Conservation (phyloP, 768 basidiomycete species). For the Hemileccinum rubropunctum region DNA sequence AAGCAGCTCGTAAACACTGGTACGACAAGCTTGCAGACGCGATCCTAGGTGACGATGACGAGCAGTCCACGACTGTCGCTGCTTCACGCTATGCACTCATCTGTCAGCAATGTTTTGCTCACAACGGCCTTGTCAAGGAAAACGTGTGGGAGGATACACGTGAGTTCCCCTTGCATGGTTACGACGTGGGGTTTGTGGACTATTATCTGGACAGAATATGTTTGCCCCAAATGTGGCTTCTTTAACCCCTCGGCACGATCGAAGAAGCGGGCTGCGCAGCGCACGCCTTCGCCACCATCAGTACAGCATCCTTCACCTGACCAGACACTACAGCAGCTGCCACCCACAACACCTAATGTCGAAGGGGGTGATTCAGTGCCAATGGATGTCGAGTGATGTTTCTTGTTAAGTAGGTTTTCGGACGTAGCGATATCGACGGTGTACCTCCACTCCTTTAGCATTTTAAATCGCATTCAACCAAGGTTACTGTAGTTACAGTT, state of each 20-base stretch:
- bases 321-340: constrained; percentile 4
- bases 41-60: constrained; percentile 77
- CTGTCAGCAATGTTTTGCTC: constrained; percentile 81
- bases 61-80: constrained; percentile 34
- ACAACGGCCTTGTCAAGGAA: constrained; percentile 87
- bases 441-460: constrained; percentile 3
- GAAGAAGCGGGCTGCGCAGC: constrained; percentile 26
- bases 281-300: constrained; percentile 28
- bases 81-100: constrained; percentile 76
- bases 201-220: constrained; percentile 56
- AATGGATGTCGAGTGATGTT: constrained; percentile 15
- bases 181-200: not conserved
- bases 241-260: constrained; percentile 59
- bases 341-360: not conserved
- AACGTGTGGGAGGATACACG: constrained; percentile 78
- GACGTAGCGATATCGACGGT: not conserved
- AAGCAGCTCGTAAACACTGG: constrained; percentile 69
- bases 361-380: constrained; percentile 10
- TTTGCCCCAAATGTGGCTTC: constrained; percentile 82
- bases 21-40: constrained; percentile 88
- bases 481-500: not conserved
- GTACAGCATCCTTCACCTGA: constrained; percentile 7
- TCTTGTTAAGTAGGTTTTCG: not conserved
- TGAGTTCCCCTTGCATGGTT: constrained; percentile 40
- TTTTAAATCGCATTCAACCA: not conserved